Conservation (phyloP, 768 basidiomycete genomes). For the Suillus ampliporus region DNA sequence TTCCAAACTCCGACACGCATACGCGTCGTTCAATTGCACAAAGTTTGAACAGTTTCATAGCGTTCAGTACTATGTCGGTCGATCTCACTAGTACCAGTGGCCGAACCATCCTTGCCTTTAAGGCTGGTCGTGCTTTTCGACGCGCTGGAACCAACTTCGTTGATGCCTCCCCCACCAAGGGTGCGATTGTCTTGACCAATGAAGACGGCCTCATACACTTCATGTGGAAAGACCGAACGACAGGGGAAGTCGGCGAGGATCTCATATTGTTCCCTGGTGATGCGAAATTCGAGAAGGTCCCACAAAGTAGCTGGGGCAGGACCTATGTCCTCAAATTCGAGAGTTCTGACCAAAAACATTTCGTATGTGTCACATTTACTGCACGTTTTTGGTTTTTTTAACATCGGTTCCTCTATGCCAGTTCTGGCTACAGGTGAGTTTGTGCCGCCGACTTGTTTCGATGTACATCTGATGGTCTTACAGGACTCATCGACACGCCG, state of each 20-base stretch:
- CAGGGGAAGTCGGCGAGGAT: slow-evolving; percentile 72
- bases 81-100: slow-evolving; percentile 30
- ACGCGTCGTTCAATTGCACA: neutral
- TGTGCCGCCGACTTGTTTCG: neutral
- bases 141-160: slow-evolving; percentile 70
- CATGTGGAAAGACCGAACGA: slow-evolving; percentile 76
- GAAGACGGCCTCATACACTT: slow-evolving; percentile 82
- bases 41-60: neutral
- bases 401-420: slow-evolving; percentile 32
- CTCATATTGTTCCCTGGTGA: slow-evolving; percentile 88
- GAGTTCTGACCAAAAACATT: slow-evolving; percentile 87
- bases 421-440: slow-evolving; percentile 87
- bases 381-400: slow-evolving; percentile 5
- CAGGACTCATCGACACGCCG: slow-evolving; percentile 71
- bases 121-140: slow-evolving; percentile 78
- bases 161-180: slow-evolving; percentile 71
- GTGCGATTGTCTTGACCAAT: slow-evolving; percentile 69
- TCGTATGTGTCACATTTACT: slow-evolving; percentile 57
- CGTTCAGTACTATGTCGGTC: slow-evolving; percentile 3
- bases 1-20: slow-evolving; percentile 7
- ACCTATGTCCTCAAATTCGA: slow-evolving; percentile 92
- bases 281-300: slow-evolving; percentile 78
- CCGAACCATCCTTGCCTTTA: slow-evolving; percentile 51
- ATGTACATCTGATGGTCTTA: slow-evolving; percentile 6
- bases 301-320: slow-evolving; percentile 67